Percentiles rank a stretch among this genome's conserved stretches.
Conservation (phyloP, 2,329 filamentous ascomycete species). For the Phaeosphaeria sp. region DNA sequence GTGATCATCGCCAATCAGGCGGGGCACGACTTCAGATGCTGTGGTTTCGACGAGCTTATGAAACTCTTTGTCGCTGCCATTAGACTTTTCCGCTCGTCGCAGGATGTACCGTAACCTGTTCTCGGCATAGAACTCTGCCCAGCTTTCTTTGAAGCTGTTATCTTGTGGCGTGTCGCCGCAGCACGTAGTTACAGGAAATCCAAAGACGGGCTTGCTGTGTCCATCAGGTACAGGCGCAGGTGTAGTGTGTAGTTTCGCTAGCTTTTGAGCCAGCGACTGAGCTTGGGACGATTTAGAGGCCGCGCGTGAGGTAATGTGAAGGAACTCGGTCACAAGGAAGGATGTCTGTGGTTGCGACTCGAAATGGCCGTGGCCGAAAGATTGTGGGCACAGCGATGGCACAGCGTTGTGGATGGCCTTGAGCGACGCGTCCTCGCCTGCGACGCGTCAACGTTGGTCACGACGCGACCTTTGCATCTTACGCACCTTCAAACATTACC, state of each 20-base stretch:
- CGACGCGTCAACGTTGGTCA: conserved; percentile 11
- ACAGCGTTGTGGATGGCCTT: conserved; percentile 78
- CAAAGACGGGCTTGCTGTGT: conserved; percentile 70
- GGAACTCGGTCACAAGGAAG: conserved; percentile 77
- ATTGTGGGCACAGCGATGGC: conserved; percentile 76
- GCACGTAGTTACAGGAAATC: conserved; percentile 84
- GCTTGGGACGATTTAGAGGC: conserved; percentile 33
- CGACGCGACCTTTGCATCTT: not conserved
- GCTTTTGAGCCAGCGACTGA: conserved; percentile 71
- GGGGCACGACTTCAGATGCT: conserved; percentile 71
- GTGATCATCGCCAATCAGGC: conserved; percentile 73
- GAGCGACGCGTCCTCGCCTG: conserved; percentile 82
- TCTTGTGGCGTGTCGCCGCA: conserved; percentile 85
- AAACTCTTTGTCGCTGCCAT: conserved; percentile 71
- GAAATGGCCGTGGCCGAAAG: conserved; percentile 73
- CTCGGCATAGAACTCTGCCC: conserved; percentile 86
- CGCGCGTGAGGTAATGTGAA: conserved; percentile 60
- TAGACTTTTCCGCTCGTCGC: conserved; percentile 61
- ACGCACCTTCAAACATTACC: conserved; percentile 71
- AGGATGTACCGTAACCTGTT: conserved; percentile 73
- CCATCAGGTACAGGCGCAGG: conserved; percentile 71
- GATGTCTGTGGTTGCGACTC: conserved; percentile 55
- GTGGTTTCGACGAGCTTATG: conserved; percentile 68
- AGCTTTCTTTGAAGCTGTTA: conserved; percentile 74
- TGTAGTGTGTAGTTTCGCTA: conserved; percentile 79